Evolutionary conservation across 202 grass and related monocot genomes (phyloP), one percentile per base, ranked within the genome.

Genomic region (Bolboschoenoplectus hybrid): DNA sequence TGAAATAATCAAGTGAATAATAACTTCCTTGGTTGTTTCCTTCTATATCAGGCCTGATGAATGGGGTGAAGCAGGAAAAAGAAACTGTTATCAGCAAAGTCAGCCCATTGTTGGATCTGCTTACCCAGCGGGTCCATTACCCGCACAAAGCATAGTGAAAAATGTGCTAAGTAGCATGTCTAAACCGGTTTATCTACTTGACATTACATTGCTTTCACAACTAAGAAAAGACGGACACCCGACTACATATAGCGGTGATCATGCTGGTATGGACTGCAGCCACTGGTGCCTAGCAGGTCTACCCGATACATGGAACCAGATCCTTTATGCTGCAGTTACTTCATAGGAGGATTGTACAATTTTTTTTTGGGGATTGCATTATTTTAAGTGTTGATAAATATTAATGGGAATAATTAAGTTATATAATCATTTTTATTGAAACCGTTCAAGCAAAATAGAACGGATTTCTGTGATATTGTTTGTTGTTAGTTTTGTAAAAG

Each of bases 251-350:
- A 98, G 96, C 61, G 93, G 96, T 20, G 91, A 86, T 9, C 96
- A 96, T 62, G 75, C 89, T 1, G 87, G 96, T 72, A 98, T 90
- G 73, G 96, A 98, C 80, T 98, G 96, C 82, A 98, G 96, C 82
- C 96, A 98, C 89, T 98, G 96, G 96, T 98, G 96, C 89, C 87
- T 98, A 47, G 93, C 93, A 13, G 96, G 96, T 43, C 78, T 95
- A 73, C 96, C 96, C 1, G 96, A 98, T 87, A 90, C 93, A 2
- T 98, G 96, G 96, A 98, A 98, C 85, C 96, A 98, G 74, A 96
- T 98, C 41, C 85, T 98, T 35, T 96, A 92, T 83, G 93, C 93
- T 2, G 85, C 89, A 3, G 88, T 99, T 53, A 26, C 85, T 32
- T 86, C 82, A 56, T 17, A 61, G 38, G 52, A 58, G n/a, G 60